A percentile compares a stretch with the other conserved stretches of the same genome.
Evolutionary conservation across 1,139 yeast genomes (phyloP).

Genomic region (Waltiozyma sp.): DNA sequence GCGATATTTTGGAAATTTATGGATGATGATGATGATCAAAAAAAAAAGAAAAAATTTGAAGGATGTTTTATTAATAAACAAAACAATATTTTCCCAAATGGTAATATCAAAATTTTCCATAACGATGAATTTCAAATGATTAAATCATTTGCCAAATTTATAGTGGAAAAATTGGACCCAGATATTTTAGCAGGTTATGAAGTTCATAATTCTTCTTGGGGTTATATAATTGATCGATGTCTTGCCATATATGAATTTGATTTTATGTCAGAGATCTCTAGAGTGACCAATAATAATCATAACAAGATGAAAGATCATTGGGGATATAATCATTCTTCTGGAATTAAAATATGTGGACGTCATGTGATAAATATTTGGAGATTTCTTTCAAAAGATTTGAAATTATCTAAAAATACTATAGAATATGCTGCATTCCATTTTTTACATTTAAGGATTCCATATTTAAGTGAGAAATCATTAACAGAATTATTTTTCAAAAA

Average conservation of each 20-base stretch:
- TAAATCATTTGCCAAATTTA: conserved; percentile 40
- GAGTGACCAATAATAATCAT: conserved; percentile 37
- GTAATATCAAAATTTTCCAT: conserved; percentile 9
- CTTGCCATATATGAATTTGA: conserved; percentile 36
- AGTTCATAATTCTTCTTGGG: conserved; percentile 77
- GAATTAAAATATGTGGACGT: conserved; percentile 60
- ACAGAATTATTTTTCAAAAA: conserved; percentile 37
- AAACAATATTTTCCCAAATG: neutral
- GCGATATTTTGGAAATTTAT: conserved; percentile 57
- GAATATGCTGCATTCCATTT: conserved; percentile 68
- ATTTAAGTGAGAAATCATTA: conserved; percentile 38
- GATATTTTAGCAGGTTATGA: conserved; percentile 85
- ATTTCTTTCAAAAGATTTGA: conserved; percentile 43
- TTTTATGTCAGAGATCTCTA: conserved; percentile 37
- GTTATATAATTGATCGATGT: conserved; percentile 67
- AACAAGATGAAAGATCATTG: conserved; percentile 61
- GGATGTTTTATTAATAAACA: conserved; percentile 8
- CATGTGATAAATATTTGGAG: conserved; percentile 85
- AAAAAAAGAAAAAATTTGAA: no score
- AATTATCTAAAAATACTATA: conserved; percentile 56
- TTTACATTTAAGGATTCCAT: conserved; percentile 59
- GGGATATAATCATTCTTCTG: conserved; percentile 76
- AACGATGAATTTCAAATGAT: conserved; percentile 44
- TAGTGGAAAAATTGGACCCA: conserved; percentile 65
- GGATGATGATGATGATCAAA: conserved; percentile 26